Evolutionary conservation across 108 stramenopile species (phyloP), one percentile per base, ranked within the genome.

Genomic region (Epithemia pelagica): DNA sequence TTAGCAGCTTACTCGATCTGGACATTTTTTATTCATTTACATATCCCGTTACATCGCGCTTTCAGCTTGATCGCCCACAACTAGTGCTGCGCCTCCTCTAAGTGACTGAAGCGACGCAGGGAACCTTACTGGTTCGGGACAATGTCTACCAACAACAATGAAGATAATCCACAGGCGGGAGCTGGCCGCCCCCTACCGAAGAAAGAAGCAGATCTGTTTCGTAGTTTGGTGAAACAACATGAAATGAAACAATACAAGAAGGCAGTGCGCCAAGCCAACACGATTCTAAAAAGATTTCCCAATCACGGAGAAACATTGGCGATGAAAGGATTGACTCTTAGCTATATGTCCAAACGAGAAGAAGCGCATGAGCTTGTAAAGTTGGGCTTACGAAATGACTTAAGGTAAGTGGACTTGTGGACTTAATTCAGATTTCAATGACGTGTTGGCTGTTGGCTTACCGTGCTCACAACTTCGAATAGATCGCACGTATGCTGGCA

Each of bases 401-500:
- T 99, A 83, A 83, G 79, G 86, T 92, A 78, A 69, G 87, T 72
- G 20, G 3, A 37, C 2, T 61, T 20, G 59, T n/a, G n/a, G n/a
- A n/a, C n/a, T n/a, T n/a, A n/a, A n/a, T n/a, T n/a, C n/a, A 10
- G 10, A n/a, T 59, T 22, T 59, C 58, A 15, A 52, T 63, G 23
- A 18, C 52, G 52, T 52, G 52, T 15, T 20, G 20, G 52, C 52
- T 52, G 15, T 52, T 15, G 52, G 18, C 15, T 8, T 54, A 31
- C 8, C 28, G 29, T 29, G 20, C 29, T 20, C 55, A 15, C 8
- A 23, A 54, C 21, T 65, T 31, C 54, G 18, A 63, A 1, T 52
- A 92, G 91, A 66, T 93, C 90, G 28, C 96, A 97, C 78, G 95
- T 98, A 21, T 99, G 97, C 85, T 99, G 99, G 99, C 97, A 99